Base-by-base conservation (phyloP, 2,329 filamentous ascomycete genomes). In the Onygenales sp. region DNA sequence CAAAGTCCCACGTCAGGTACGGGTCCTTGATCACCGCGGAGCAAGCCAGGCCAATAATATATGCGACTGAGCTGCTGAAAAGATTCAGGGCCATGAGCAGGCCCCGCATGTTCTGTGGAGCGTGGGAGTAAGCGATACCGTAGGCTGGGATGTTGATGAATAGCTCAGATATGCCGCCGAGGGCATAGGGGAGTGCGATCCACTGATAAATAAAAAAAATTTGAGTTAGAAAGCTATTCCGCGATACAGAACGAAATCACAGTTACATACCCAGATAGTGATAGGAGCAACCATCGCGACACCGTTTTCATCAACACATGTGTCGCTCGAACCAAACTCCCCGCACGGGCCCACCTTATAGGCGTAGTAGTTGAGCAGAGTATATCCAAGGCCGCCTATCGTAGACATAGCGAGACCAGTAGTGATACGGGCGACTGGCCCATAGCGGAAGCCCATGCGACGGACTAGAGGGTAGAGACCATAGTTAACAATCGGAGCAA, bases 361-460 rank as follows among this genome's bases (percentile, higher is more conserved):
- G n/a, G 76, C 67, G 32, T 70, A 67, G 59, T 67, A 68, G 56
- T 77, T 73, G 2, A 76, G 62, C 21, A 76, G 59, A 1, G 71
- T 66, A 48, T 63, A 62, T 27, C 57, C 55, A 10, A 63, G 27
- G 42, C 76, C 73, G 42, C 72, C 72, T 13, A 80, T 52, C 1
- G 72, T 70, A 2, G 77, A 77, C 59, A 82, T 61, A 43, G 67
- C 61, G 54, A 81, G 73, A 36, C 79, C 78, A 2, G 75, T 75
- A 2, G 74, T 75, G 56, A 79, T 77, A 51, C 75, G 75, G 40
- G 66, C 71, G 52, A 78, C 70, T 11, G 73, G 75, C 3, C 75
- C 76, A 54, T 76, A 75, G 55, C 70, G 69, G 55, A 78, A 71
- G 46, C 68, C 68, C 37, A 63, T 51, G 36, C 63, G 70, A 1